Conservation (phyloP, 2,329 filamentous ascomycete genomes). For the Aspergillus sp. region DNA sequence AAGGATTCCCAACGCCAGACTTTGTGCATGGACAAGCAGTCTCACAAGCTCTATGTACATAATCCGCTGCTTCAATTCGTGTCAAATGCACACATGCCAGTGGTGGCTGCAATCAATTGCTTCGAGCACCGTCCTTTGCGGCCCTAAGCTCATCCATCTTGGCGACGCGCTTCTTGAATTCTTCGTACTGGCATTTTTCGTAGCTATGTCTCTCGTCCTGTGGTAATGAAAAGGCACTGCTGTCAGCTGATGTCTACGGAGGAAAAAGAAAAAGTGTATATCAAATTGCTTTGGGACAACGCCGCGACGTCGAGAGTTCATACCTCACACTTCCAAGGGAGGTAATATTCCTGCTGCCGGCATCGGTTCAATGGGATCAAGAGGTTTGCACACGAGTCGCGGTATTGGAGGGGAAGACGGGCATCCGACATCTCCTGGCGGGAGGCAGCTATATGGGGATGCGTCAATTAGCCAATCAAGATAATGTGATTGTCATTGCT, state of each 20-base stretch:
- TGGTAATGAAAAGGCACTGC: slow-evolving; percentile 1
- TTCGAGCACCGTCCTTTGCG: slow-evolving; percentile 76
- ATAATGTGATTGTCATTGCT: slow-evolving; percentile 3
- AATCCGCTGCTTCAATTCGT: slow-evolving; percentile 24
- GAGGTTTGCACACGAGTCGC: slow-evolving; percentile 92
- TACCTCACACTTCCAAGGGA: slow-evolving; percentile 98
- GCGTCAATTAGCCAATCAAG: slow-evolving; percentile 7
- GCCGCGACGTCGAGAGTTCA: slow-evolving; percentile 24
- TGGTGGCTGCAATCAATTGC: slow-evolving; percentile 57
- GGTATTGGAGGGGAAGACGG: slow-evolving; percentile 80
- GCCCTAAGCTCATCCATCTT: slow-evolving; percentile 97
- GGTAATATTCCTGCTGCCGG: slow-evolving; percentile 84
- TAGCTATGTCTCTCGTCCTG: slow-evolving; percentile 95
- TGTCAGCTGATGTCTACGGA: slow-evolving; percentile 1
- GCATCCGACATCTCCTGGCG: slow-evolving; percentile 93
- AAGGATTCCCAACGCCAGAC: slow-evolving; percentile 30
- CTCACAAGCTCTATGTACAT: slow-evolving; percentile 37
- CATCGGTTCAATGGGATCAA: slow-evolving; percentile 95
- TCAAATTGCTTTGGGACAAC: no score
- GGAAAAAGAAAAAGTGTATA: not conserved
- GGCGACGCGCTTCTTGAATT: slow-evolving; percentile 96
- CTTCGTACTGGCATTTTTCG: slow-evolving; percentile 98
- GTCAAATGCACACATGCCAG: slow-evolving; percentile 18
- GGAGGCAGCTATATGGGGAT: slow-evolving; percentile 20
- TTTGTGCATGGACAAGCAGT: slow-evolving; percentile 30